Evolutionary conservation across 2,329 filamentous ascomycete genomes (phyloP).

Genomic region (Venturiaceae sp.): DNA sequence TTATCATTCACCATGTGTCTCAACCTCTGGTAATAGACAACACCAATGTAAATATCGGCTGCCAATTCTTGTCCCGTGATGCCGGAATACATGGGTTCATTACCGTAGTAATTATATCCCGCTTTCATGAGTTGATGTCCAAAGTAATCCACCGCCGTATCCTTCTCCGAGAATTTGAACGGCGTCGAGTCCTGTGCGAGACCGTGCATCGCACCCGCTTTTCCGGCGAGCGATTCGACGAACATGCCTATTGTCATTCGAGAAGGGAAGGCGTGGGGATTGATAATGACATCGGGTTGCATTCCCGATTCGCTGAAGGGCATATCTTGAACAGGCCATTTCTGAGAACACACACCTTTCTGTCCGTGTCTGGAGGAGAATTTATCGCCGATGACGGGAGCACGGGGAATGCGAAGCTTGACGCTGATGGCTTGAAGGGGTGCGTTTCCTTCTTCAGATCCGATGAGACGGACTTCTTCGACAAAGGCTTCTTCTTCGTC

Average conservation of each 20-base stretch:
- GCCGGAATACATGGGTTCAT: constrained; percentile 97
- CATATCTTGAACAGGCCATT: constrained; percentile 91
- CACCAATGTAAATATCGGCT: constrained; percentile 91
- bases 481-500: constrained; percentile 80
- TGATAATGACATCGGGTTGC: constrained; percentile 96
- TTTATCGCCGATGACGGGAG: constrained; percentile 93
- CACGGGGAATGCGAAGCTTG: constrained; percentile 84
- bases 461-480: constrained; percentile 86
- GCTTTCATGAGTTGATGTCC: constrained; percentile 91
- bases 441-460: constrained; percentile 72
- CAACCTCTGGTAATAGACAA: constrained; percentile 96
- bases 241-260: constrained; percentile 99
- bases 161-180: constrained; percentile 86
- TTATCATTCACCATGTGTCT: constrained; percentile 99
- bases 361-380: constrained; percentile 98
- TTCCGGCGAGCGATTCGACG: constrained; percentile 91
- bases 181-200: constrained; percentile 94
- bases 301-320: constrained; percentile 95
- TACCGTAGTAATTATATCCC: constrained; percentile 96
- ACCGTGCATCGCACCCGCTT: constrained; percentile 87
- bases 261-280: constrained; percentile 97
- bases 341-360: constrained; percentile 93
- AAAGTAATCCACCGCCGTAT: constrained; percentile 90
- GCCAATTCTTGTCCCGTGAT: constrained; percentile 91
- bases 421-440: constrained; percentile 82